These are phyloP conservation scores for Cyanodermella asteris DNA, from an alignment of 2,329 filamentous ascomycete species.

Conservation along the genomic window DNA sequence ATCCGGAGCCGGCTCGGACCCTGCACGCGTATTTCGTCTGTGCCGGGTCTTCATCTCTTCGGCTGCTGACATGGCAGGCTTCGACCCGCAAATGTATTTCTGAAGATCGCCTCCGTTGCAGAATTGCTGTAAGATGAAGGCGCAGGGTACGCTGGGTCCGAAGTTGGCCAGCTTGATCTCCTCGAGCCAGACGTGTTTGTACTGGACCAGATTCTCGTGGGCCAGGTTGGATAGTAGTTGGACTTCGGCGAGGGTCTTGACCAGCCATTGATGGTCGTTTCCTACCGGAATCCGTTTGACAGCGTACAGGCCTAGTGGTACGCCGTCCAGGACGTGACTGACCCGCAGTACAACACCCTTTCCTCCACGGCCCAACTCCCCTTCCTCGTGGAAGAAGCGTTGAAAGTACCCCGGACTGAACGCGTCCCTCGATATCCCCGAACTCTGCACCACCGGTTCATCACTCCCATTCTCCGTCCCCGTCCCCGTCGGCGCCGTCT, in stretches of 20 bases:
- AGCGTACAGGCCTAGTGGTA: conserved; percentile 72
- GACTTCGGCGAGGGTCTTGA: conserved; percentile 85
- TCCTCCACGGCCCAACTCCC: conserved; percentile 67
- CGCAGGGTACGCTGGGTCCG: conserved; percentile 76
- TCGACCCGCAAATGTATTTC: conserved; percentile 56
- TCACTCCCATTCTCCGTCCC: conserved; percentile 29
- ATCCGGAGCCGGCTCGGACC: conserved; percentile 40
- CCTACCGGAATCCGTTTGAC: conserved; percentile 94
- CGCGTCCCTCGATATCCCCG: conserved; percentile 63
- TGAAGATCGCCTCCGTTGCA: conserved; percentile 87
- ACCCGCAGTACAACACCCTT: conserved; percentile 93
- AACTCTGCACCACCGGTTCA: conserved; percentile 23
- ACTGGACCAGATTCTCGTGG: conserved; percentile 87
- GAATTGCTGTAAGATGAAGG: conserved; percentile 93
- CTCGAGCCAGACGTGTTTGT: conserved; percentile 93
- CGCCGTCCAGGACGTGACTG: conserved; percentile 73
- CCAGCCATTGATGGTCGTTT: conserved; percentile 83
- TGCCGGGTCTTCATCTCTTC: conserved; percentile 78
- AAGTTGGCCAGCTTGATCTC: conserved; percentile 68
- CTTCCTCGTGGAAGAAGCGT: conserved; percentile 78
- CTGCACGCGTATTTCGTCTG: conserved; percentile 59
- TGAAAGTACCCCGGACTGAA: conserved; percentile 88
- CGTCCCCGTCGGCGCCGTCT: conserved; percentile 10
- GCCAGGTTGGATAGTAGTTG: conserved; percentile 78
- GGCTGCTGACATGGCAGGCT: conserved; percentile 41